Conservation (phyloP, 352 stramenopile species). For the Globisporangium paddicum region DNA sequence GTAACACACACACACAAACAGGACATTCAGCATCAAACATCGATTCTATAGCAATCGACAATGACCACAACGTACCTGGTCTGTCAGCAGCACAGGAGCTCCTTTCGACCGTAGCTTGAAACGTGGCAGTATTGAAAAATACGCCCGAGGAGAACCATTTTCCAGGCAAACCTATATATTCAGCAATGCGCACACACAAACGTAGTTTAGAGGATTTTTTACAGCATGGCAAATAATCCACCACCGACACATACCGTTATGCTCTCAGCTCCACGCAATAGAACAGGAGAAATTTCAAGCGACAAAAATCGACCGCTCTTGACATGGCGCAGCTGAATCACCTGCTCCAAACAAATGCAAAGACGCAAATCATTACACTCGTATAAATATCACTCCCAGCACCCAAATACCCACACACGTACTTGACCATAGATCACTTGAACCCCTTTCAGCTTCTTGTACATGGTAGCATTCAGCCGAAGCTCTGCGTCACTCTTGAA, state of each 20-base stretch:
- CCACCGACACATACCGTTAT: slow-evolving; percentile 27
- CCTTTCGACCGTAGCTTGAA: slow-evolving; percentile 69
- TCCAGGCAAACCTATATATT: slow-evolving; percentile 42
- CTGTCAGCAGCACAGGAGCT: slow-evolving; percentile 53
- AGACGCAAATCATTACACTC: not conserved
- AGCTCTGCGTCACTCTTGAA: slow-evolving; percentile 70
- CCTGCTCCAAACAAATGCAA: slow-evolving; percentile 17
- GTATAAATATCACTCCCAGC: not conserved
- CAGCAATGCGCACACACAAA: not conserved
- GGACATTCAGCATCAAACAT: not conserved
- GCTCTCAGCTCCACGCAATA: slow-evolving; percentile 49
- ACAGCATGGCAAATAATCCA: not conserved
- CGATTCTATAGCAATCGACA: not conserved
- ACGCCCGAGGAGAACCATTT: slow-evolving; percentile 32
- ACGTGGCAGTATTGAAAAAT: slow-evolving; percentile 50
- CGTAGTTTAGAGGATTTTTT: not conserved
- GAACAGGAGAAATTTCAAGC: slow-evolving; percentile 36
- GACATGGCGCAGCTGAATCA: slow-evolving; percentile 53
- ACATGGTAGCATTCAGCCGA: slow-evolving; percentile 64
- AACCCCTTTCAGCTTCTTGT: slow-evolving; percentile 54
- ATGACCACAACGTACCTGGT: slow-evolving; percentile 34
- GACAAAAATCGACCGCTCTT: slow-evolving; percentile 60
- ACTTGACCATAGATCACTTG: slow-evolving; percentile 71
- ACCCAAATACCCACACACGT: not conserved
- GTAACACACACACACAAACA: not conserved